A percentile compares a stretch with the other conserved stretches of the same genome.
These are phyloP conservation scores for Fusarium palustre DNA, from an alignment of 2,329 filamentous ascomycete genomes.

Conservation along the genomic window DNA sequence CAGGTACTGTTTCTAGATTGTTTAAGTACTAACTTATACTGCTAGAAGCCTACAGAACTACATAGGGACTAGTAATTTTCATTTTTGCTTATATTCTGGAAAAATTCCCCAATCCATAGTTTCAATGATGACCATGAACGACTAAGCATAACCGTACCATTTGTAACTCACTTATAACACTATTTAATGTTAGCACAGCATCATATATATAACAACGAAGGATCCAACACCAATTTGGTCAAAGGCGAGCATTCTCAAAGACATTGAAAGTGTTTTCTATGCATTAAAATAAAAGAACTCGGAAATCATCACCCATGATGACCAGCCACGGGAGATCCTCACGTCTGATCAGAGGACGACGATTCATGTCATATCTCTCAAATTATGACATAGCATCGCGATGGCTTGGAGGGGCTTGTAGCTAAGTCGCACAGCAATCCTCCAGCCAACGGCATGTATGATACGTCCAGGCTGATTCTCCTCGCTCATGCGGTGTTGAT, in stretches of 20 bases:
- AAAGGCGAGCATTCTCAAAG: too few relatives aligned
- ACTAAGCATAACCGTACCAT: too few relatives aligned
- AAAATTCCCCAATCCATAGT: not conserved
- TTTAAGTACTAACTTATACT: not conserved
- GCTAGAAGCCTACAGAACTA: not conserved
- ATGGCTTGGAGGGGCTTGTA: slow-evolving; percentile 36
- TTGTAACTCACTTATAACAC: too few relatives aligned
- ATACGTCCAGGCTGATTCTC: slow-evolving; percentile 33
- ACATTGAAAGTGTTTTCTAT: too few relatives aligned
- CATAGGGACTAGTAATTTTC: not conserved
- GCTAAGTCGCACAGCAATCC: slow-evolving; percentile 29
- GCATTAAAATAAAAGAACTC: not conserved
- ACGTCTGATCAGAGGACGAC: not conserved
- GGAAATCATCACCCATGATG: not conserved
- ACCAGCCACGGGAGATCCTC: slow-evolving; percentile 13
- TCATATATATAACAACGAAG: too few relatives aligned
- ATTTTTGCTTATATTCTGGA: too few relatives aligned
- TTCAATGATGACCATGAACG: not conserved
- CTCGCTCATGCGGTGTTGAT: slow-evolving; percentile 33
- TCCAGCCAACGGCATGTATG: slow-evolving; percentile 39
- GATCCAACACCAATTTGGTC: too few relatives aligned
- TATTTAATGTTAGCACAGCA: too few relatives aligned
- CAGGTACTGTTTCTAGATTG: not conserved
- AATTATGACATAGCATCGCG: slow-evolving; percentile 36
- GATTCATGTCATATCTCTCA: slow-evolving; percentile 10